Evolutionary conservation across 352 stramenopile species (phyloP).

Genomic region (Paralagenidium karlingii): DNA sequence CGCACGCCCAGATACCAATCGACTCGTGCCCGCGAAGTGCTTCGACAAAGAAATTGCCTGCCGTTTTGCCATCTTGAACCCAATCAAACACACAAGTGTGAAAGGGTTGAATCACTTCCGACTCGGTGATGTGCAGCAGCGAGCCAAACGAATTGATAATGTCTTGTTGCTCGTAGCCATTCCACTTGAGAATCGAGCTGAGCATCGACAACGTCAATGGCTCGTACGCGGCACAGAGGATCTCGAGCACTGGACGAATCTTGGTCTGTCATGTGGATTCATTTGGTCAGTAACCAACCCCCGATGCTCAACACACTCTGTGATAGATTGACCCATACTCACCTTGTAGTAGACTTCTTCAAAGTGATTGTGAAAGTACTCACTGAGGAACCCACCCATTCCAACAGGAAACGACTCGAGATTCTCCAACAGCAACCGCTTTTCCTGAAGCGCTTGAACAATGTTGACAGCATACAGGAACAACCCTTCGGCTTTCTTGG

Average conservation of each 20-base stretch:
- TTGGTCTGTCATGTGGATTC: constrained; percentile 10
- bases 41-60: constrained; percentile 35
- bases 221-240: constrained; percentile 54
- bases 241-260: constrained; percentile 52
- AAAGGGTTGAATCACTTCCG: constrained; percentile 38
- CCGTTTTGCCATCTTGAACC: constrained; percentile 36
- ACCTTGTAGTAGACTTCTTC: constrained; percentile 32
- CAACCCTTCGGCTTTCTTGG: constrained; percentile 38
- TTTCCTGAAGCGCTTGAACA: constrained; percentile 42
- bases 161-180: constrained; percentile 43
- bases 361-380: constrained; percentile 66
- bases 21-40: constrained; percentile 36
- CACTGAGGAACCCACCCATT: constrained; percentile 49
- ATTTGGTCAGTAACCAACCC: too few species aligned
- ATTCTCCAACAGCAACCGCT: constrained; percentile 27
- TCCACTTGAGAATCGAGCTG: constrained; percentile 35
- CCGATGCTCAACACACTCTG: neutral
- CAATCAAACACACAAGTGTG: constrained; percentile 65
- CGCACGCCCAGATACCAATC: constrained; percentile 44
- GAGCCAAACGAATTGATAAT: constrained; percentile 32
- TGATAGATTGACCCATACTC: neutral
- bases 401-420: constrained; percentile 40
- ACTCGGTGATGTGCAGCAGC: constrained; percentile 37
- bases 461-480: constrained; percentile 73
- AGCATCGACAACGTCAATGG: constrained; percentile 29